Evolutionary conservation across 73 alveolate species (phyloP).

Genomic region (Symbiodinium natans): DNA sequence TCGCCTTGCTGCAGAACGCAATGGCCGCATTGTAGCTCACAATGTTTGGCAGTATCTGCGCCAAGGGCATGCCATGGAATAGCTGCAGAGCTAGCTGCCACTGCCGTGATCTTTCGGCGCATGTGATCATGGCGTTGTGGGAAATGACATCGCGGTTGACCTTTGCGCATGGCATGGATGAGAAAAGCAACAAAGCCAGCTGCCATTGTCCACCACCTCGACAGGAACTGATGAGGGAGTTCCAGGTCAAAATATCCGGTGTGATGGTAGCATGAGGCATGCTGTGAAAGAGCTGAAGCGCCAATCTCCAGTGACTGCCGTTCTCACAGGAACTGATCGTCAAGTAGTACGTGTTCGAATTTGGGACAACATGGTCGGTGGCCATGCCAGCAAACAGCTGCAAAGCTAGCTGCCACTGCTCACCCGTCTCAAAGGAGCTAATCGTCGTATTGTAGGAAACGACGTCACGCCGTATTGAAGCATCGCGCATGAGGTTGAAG

Average conservation of each 20-base stretch:
- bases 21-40: neutral
- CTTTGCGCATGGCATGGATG: neutral
- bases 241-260: neutral
- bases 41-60: neutral
- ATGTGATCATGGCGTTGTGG: neutral
- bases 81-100: constrained; percentile 24
- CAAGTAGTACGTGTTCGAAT: neutral
- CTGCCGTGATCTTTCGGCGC: neutral
- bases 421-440: neutral
- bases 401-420: neutral
- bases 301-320: neutral
- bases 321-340: neutral
- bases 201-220: neutral
- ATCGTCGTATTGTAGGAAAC: neutral
- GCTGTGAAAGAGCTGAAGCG: neutral
- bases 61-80: neutral
- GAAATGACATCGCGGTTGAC: neutral
- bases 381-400: neutral
- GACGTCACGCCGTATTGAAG: neutral
- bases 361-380: neutral
- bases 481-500: neutral
- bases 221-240: neutral
- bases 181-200: neutral
- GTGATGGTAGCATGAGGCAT: neutral
- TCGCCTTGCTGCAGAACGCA: neutral